Base-by-base conservation (phyloP, 306 rosid species). In the Urtica urens region DNA sequence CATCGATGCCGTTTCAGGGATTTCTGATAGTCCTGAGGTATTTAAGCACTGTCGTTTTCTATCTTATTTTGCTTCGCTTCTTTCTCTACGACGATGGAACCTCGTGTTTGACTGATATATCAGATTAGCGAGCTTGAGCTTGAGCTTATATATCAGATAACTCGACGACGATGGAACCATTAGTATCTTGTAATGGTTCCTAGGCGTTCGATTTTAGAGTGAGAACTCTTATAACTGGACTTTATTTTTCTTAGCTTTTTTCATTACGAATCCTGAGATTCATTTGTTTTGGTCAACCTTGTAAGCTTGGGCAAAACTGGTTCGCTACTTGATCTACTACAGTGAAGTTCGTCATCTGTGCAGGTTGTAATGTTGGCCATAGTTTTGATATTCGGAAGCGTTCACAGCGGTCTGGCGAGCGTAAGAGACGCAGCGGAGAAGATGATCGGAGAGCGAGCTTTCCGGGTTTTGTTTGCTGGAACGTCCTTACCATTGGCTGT, bases 391-490 rank as follows among this genome's bases (percentile, higher is more conserved):
- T 88, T 88, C 76, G 96, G 88, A 2, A 5, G 52, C 34, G 86
- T 60, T 38, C 96, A 88, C 51, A 83, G 96, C 70, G 96, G 96
- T 58, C 56, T 88, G 67, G 96, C 96, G 51, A 80, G 80, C 64
- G 63, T 78, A 68, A 69, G 96, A 45, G 93, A 83, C 37, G 10
- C 39, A 9, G 96, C 93, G 23, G 96, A 88, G 88, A 72, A 88
- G 56, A 56, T 83, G 51, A 68, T 88, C 14, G 96, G 96, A 51
- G 96, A 78, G 61, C 74, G 95, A 68, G 82, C 83, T 38, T 88
- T 19, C 63, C 96, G 96, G 27, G 96, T 88, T 78, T 70, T 88
- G 53, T 88, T 88, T 74, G 96, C 96, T 3, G 95, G 96, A 40
- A 17, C 58, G 56, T 83, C 95, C 42, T 68, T 88, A 25, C 96